Evolutionary conservation across 208 protist species (phyloP).

Genomic region (Trypanosoma vivax): DNA sequence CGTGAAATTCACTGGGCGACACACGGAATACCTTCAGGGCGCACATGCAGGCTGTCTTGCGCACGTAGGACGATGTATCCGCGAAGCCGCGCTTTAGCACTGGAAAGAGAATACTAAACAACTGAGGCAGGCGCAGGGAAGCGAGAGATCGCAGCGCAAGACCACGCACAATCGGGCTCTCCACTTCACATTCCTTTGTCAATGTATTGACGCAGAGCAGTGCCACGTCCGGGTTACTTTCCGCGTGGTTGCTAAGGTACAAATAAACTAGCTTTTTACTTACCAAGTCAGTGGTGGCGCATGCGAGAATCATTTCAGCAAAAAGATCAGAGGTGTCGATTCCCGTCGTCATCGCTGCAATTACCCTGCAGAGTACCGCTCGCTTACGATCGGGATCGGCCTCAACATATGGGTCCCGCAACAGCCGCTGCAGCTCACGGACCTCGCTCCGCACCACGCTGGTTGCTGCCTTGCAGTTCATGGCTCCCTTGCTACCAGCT

Average conservation of each 20-base stretch:
- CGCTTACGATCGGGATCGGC: conserved; percentile 44
- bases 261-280: conserved; percentile 98
- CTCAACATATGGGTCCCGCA: conserved; percentile 35
- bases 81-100: conserved; percentile 58
- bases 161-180: conserved; percentile 92
- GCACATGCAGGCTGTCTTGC: conserved; percentile 88
- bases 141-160: conserved; percentile 92
- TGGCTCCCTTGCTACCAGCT: background rate
- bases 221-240: conserved; percentile 85
- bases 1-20: conserved; percentile 39
- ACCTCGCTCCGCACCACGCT: conserved; percentile 30
- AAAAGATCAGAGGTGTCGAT: conserved; percentile 93
- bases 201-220: conserved; percentile 95
- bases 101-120: conserved; percentile 79
- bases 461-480: conserved; percentile 1
- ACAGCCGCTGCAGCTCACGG: conserved; percentile 25
- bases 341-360: conserved; percentile 95
- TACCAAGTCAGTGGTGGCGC: conserved; percentile 90
- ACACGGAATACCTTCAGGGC: conserved; percentile 74
- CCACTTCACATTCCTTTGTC: conserved; percentile 89
- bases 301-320: conserved; percentile 87
- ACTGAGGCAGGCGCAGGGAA: conserved; percentile 62
- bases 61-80: conserved; percentile 91
- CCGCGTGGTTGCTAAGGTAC: conserved; percentile 91
- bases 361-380: conserved; percentile 83